Conservation (phyloP, 208 protist genomes). For the Phytomonas francai region DNA sequence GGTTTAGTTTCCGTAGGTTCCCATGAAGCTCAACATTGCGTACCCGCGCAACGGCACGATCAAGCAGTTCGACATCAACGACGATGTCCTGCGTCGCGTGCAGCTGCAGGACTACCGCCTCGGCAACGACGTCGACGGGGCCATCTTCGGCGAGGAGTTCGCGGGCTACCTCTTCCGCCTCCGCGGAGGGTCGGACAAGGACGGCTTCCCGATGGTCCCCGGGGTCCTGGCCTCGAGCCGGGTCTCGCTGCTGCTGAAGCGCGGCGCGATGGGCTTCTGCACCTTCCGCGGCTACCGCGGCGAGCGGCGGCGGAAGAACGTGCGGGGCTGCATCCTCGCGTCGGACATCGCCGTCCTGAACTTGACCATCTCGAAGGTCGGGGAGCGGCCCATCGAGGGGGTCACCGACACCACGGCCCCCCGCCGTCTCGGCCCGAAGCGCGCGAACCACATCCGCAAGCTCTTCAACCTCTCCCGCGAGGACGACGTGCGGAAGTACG, state of each 20-base stretch:
- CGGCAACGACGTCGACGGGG: slow-evolving; percentile 75
- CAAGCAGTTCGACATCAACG: slow-evolving; percentile 84
- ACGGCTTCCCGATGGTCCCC: slow-evolving; percentile 99
- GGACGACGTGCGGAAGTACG: slow-evolving; percentile 97
- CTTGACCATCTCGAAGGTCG: slow-evolving; percentile 96
- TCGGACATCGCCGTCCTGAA: slow-evolving; percentile 96
- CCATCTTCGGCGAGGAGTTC: slow-evolving; percentile 64
- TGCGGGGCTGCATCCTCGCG: slow-evolving; percentile 98
- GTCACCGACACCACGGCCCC: slow-evolving; percentile 95
- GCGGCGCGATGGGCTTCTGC: slow-evolving; percentile 89
- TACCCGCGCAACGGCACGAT: slow-evolving; percentile 84
- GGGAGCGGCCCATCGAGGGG: slow-evolving; percentile 93
- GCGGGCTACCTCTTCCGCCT: slow-evolving; percentile 98
- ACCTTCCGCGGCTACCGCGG: slow-evolving; percentile 90
- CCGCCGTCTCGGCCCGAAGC: slow-evolving; percentile 98
- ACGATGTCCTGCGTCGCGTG: slow-evolving; percentile 77
- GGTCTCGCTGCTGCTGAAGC: slow-evolving; percentile 96
- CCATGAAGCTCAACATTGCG: slow-evolving; percentile 89
- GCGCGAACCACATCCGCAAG: slow-evolving; percentile 98
- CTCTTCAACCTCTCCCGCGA: slow-evolving; percentile 97
- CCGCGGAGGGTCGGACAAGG: slow-evolving; percentile 99
- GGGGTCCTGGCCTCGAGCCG: slow-evolving; percentile 96
- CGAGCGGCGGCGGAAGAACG: slow-evolving; percentile 97
- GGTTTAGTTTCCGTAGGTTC: slow-evolving; percentile 1
- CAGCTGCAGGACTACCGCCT: slow-evolving; percentile 81